Evolutionary conservation across 2,329 filamentous ascomycete species (phyloP), one percentile per base, ranked within the genome.

Genomic region (Pseudonectria buxi): DNA sequence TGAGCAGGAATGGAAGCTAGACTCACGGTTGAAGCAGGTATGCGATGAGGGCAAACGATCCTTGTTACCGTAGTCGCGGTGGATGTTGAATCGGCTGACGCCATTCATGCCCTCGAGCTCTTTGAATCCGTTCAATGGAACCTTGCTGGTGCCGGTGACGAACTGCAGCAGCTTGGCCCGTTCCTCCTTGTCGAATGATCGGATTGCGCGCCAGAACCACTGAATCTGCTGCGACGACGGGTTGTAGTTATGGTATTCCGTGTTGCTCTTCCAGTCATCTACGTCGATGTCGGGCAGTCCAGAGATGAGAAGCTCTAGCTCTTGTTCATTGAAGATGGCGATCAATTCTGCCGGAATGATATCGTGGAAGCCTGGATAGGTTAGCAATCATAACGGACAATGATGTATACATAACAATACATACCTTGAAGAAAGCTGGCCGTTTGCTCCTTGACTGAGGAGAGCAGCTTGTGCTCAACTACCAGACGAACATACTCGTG

Each of bases 61-160:
- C 65, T 95, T 96, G 70, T 84, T 90, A 52, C 90, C 89, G 64
- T 94, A 95, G 63, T 96, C 92, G 46, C 92, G 87, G 59, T 98
- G 92, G 45, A 98, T 96, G 62, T 96, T 98, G 79, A 98, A 98
- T 47, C 87, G 82, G 63, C 85, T 95, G 61, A 96, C 82, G 26
- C 92, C 92, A 57, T 98, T 96, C 92, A 98, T 98, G 48, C 92
- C 94, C 67, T 98, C 94, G 6, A 98, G 76, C 63, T 98, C 92
- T 67, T 95, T 95, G 74, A 98, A 98, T 10, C 92, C 92, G 52
- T 98, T 98, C 32, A 98, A 78, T 26, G 92, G 92, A 30, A 98
- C 94, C 67, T 98, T 98, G 61, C 86, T 94, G 13, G 94, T 98
- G 59, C 92, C 92, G 2, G 94, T 98, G 48, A 98, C 92, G 60